Conservation (phyloP, 306 rosid genomes). For the Inga laurina region DNA sequence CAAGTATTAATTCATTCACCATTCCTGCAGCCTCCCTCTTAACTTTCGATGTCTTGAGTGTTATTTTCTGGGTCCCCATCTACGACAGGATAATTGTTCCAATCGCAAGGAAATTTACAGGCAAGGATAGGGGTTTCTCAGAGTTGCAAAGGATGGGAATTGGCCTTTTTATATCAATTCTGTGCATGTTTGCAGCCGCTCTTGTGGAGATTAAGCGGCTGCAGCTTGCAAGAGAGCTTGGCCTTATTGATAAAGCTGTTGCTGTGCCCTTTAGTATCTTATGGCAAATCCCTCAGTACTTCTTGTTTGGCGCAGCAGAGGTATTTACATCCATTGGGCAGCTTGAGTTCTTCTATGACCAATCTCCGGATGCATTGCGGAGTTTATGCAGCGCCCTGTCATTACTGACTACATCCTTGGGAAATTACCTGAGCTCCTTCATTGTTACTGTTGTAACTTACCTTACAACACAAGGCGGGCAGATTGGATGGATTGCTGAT, state of each 20-base stretch:
- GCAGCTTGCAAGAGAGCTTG: conserved; percentile 68
- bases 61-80: conserved; percentile 87
- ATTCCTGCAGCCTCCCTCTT: conserved; percentile 96
- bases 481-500: conserved; percentile 82
- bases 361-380: conserved; percentile 94
- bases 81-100: conserved; percentile 82
- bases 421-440: conserved; percentile 84
- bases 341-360: conserved; percentile 93
- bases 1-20: conserved; percentile 67
- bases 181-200: conserved; percentile 96
- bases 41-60: conserved; percentile 71
- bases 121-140: conserved; percentile 86
- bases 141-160: conserved; percentile 96
- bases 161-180: conserved; percentile 73
- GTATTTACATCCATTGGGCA: conserved; percentile 83
- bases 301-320: conserved; percentile 88
- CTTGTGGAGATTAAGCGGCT: conserved; percentile 68
- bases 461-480: conserved; percentile 66
- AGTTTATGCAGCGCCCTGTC: conserved; percentile 93
- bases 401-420: conserved; percentile 73
- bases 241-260: conserved; percentile 53
- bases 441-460: conserved; percentile 80
- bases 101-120: conserved; percentile 74
- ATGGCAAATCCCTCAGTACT: conserved; percentile 91
- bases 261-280: conserved; percentile 74